Evolutionary conservation across 257 asterid species (phyloP).

Genomic region (Solanum pinnatisectum): DNA sequence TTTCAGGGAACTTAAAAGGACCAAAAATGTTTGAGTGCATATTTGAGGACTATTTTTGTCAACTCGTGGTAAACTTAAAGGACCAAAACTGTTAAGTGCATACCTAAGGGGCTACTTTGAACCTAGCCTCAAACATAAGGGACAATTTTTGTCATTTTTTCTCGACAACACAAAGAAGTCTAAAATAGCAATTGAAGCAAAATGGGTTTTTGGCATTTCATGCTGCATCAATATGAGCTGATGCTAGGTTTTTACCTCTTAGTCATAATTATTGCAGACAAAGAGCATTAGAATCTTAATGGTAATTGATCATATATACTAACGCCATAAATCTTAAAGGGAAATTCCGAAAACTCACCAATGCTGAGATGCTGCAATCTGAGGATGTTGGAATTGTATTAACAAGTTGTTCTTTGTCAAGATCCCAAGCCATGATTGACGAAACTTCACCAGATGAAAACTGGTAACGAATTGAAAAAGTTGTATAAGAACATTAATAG

Average conservation of each 20-base stretch:
- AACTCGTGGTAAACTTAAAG: background rate
- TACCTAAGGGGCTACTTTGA: background rate
- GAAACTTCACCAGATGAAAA: conserved; percentile 84
- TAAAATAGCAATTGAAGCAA: background rate
- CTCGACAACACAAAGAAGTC: background rate
- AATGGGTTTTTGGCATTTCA: background rate
- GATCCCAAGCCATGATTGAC: conserved; percentile 93
- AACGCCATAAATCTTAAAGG: background rate
- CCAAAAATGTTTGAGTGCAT: background rate
- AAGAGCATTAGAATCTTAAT: background rate
- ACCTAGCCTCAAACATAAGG: background rate
- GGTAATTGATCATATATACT: background rate
- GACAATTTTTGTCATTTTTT: background rate
- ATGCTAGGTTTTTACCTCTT: background rate
- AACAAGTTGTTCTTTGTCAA: conserved; percentile 92
- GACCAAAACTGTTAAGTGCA: background rate
- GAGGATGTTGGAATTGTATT: conserved; percentile 61
- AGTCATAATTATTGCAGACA: background rate
- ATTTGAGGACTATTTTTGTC: background rate
- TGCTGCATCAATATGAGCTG: background rate
- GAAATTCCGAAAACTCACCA: conserved; percentile 45
- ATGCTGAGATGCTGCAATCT: conserved; percentile 77
- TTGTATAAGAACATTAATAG: background rate
- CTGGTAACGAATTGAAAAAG: conserved; percentile 25
- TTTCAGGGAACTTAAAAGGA: background rate